A percentile compares a stretch with the other conserved stretches of the same genome.
Evolutionary conservation across 768 basidiomycete species (phyloP).

Genomic region (Mycena galericulata): DNA sequence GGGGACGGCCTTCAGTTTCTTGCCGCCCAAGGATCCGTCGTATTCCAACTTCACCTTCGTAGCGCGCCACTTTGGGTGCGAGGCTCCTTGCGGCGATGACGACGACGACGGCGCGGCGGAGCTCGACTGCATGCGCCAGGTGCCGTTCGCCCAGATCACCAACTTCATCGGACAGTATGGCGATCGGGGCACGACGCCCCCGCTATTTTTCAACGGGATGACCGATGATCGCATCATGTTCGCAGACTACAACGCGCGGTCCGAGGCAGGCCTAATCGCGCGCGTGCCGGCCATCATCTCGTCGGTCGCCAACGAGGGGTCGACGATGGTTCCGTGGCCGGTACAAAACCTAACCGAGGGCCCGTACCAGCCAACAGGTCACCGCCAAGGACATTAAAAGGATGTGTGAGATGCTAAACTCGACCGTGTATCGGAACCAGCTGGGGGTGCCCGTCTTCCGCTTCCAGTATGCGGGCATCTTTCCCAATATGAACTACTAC

Average conservation of each 20-base stretch:
- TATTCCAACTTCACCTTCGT: conserved; percentile 12
- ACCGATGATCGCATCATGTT: conserved; percentile 3
- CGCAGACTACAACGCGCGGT: conserved; percentile 4
- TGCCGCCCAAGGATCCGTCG: not conserved
- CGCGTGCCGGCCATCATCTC: conserved; percentile 1
- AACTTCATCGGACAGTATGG: conserved; percentile 16
- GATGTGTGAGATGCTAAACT: not conserved
- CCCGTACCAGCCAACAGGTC: conserved; percentile 8
- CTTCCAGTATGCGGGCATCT: conserved; percentile 8
- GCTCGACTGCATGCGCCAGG: conserved; percentile 11
- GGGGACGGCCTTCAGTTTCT: conserved; percentile 4
- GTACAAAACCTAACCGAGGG: conserved; percentile 12
- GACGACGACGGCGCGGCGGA: conserved; percentile 8
- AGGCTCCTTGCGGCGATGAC: conserved; percentile 7
- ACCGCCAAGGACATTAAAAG: not conserved
- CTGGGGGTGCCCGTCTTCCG: conserved; percentile 12
- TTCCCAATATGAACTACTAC: conserved; percentile 6
- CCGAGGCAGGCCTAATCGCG: conserved; percentile 8
- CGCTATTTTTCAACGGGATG: not conserved
- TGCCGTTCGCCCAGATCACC: conserved; percentile 5
- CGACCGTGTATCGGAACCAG: conserved; percentile 1
- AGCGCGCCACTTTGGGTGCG: conserved; percentile 13
- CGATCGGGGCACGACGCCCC: conserved; percentile 1
- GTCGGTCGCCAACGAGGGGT: conserved; percentile 5
- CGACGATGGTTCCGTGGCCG: not conserved